Evolutionary conservation across 1,284 basidiomycete genomes (phyloP).

Genomic region (Papiliotrema terrestris): DNA sequence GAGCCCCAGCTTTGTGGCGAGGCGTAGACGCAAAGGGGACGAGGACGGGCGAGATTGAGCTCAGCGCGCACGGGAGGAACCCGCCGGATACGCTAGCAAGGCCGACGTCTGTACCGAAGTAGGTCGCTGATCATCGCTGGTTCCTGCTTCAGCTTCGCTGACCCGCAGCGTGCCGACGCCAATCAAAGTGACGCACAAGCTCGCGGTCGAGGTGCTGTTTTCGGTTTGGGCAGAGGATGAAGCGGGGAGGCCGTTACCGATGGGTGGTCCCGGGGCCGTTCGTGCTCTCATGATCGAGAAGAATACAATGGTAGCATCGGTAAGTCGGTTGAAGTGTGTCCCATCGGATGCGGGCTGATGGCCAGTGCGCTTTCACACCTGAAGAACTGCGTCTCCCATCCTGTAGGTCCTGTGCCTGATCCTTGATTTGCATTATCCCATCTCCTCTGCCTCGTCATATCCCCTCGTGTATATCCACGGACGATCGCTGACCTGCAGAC

Average conservation of each 20-base stretch:
- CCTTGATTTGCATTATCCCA: no score
- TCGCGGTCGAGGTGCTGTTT: conserved; percentile 38
- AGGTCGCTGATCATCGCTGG: background rate
- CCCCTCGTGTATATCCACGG: no score
- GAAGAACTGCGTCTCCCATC: conserved; percentile 7
- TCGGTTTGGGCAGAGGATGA: conserved; percentile 33
- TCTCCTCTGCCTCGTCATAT: no score
- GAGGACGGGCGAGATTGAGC: conserved; percentile 1
- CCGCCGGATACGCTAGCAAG: conserved; percentile 22
- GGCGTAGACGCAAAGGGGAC: conserved; percentile 14
- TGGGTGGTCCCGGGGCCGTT: conserved; percentile 23
- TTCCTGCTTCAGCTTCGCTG: background rate
- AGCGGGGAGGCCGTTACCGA: conserved; percentile 6
- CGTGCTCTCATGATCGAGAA: conserved; percentile 25
- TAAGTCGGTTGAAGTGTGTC: conserved; percentile 9
- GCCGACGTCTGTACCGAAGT: conserved; percentile 21
- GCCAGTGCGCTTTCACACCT: conserved; percentile 4
- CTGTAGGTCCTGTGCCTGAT: conserved; percentile 5
- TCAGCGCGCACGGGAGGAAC: conserved; percentile 14
- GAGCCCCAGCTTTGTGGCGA: conserved; percentile 17
- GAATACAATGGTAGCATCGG: conserved; percentile 29
- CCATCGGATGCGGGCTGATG: no score
- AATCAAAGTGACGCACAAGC: conserved; percentile 31
- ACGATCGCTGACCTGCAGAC: background rate
- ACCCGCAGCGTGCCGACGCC: conserved; percentile 32